phyloP scores from a whole-genome alignment of 352 stramenopile species.

The Phytophthora aleatoria region DNA sequence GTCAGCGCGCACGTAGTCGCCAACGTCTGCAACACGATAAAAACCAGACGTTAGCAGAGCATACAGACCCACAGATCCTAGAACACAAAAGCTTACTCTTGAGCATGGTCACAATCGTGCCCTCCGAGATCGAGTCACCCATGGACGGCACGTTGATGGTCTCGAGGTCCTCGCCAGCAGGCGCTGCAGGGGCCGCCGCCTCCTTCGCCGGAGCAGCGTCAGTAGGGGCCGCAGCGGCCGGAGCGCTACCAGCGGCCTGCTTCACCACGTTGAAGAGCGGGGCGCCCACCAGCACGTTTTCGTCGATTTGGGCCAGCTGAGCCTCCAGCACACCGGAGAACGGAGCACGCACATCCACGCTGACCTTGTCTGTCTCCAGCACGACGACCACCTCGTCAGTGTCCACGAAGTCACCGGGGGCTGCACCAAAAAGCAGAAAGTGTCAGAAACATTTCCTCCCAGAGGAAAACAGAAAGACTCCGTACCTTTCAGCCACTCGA shows the following conservation, averaged over 20 bases:
- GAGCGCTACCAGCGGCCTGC: constrained; percentile 32
- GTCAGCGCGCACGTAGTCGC: constrained; percentile 95
- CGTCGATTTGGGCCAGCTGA: constrained; percentile 92
- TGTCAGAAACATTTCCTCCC: constrained; percentile 3
- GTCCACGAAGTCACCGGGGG: constrained; percentile 93
- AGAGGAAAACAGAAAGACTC: background rate
- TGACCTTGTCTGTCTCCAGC: constrained; percentile 99
- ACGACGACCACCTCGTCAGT: constrained; percentile 97
- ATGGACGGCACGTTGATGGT: constrained; percentile 90
- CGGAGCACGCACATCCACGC: constrained; percentile 91
- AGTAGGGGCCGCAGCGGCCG: constrained; percentile 21
- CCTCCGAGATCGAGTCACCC: constrained; percentile 98
- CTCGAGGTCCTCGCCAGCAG: constrained; percentile 51
- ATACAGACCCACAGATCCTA: background rate
- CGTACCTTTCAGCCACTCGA: constrained; percentile 94
- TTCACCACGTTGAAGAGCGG: constrained; percentile 87
- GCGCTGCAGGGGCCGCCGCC: constrained; percentile 10
- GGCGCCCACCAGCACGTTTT: constrained; percentile 96
- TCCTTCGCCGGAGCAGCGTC: constrained; percentile 27
- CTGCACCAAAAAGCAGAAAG: constrained; percentile 22
- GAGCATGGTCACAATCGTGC: constrained; percentile 93
- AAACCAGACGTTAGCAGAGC: constrained; percentile 1
- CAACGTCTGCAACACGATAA: constrained; percentile 64
- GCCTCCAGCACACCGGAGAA: constrained; percentile 92
- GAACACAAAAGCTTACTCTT: constrained; percentile 56